Evolutionary conservation across 257 asterid species (phyloP).

Genomic region (Anisodus acutangulus): DNA sequence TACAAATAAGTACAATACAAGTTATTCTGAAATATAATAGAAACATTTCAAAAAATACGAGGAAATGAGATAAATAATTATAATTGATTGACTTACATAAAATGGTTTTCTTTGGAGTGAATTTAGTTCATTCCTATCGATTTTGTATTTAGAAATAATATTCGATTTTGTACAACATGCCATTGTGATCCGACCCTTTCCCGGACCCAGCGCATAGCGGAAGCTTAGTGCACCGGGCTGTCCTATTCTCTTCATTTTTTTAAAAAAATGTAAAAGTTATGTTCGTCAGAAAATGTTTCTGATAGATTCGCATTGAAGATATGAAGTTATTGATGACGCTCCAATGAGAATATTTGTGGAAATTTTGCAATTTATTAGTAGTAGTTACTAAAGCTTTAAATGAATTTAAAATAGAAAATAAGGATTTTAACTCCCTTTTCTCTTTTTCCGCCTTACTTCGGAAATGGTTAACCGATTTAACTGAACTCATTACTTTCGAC

Average conservation of each 20-base stretch:
- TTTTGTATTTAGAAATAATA: no score
- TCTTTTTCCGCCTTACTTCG: background rate
- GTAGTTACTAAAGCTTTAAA: background rate
- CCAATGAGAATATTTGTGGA: background rate
- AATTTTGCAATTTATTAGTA: background rate
- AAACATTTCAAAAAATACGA: background rate
- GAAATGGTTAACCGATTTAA: background rate
- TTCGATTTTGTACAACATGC: background rate
- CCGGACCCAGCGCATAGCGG: no score
- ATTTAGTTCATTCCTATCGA: background rate
- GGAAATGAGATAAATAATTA: background rate
- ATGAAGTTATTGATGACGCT: background rate
- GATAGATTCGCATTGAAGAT: background rate
- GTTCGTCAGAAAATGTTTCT: background rate
- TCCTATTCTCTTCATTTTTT: background rate
- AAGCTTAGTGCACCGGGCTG: no score
- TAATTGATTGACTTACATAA: background rate
- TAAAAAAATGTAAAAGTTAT: background rate
- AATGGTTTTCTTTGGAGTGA: background rate
- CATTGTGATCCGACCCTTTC: no score
- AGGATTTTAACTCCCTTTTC: background rate
- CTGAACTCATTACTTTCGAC: rapidly evolving
- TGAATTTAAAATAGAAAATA: background rate
- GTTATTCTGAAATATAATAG: background rate
- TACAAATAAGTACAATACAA: background rate